Evolutionary conservation across 352 stramenopile species (phyloP), one percentile per base, ranked within the genome.

Genomic region (Thalassiosira hispida): DNA sequence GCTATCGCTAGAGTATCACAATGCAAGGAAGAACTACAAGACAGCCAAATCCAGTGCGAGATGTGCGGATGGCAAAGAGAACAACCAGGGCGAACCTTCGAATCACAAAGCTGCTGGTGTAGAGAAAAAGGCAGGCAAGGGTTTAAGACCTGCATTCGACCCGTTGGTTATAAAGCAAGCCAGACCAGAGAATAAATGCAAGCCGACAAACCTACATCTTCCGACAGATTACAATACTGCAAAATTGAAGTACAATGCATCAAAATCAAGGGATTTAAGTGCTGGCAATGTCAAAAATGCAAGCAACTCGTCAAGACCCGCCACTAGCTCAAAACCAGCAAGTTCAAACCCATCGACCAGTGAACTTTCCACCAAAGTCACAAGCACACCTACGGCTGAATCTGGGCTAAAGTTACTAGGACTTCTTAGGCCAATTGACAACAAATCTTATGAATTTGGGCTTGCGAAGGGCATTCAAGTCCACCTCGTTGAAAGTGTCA

Each of bases 401-500:
- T 67, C 33, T 47, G 60, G 60, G 5, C 31, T 79, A 6, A 47
- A 79, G 14, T 16, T 65, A 47, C 55, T 81, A 7, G 35, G 46
- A 22, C 56, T 81, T 14, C 20, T 69, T 8, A 62, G 72, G 7
- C 72, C 72, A 20, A 42, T 73, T 0, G 72, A 81, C 20, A 57
- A 40, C 31, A 61, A 67, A 64, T 31, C 63, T 9, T 75, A 67
- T 40, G 72, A 81, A 22, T 80, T 70, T 57, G 72, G 72, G 5
- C n/a, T 81, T 1, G 64, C 72, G 3, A 65, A 65, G 16, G 77
- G 65, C 11, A 85, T 85, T 33, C 23, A 72, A 25, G 11, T 73
- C 9, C 78, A 85, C 49, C 68, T 85, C 11, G 38, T 79, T 23
- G 78, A 85, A 56, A 85, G 49, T 35, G 72, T 85, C 31, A 85